Evolutionary conservation across 192 early-diverging fungal species (phyloP).

Genomic region (Diversispora eburnea): DNA sequence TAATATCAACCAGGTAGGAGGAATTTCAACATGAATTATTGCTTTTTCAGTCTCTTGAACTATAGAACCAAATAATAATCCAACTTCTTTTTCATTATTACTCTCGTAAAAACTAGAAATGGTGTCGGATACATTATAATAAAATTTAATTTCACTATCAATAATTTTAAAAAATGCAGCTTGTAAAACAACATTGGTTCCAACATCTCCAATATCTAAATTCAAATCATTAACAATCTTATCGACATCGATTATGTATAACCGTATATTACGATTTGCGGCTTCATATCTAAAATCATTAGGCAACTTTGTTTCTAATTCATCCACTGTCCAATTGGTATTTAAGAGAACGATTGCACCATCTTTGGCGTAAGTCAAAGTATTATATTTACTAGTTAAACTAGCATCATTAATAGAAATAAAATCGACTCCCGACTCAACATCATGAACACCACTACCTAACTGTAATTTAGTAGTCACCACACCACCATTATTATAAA

Average conservation of each 20-base stretch:
- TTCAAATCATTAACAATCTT: constrained; percentile 58
- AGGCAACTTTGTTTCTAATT: constrained; percentile 65
- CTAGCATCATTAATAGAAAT: constrained; percentile 61
- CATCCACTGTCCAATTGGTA: constrained; percentile 62
- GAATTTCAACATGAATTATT: constrained; percentile 35
- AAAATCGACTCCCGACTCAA: constrained; percentile 51
- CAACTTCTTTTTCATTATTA: constrained; percentile 25
- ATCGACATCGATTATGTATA: constrained; percentile 63
- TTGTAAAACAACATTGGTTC: constrained; percentile 57
- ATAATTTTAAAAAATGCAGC: constrained; percentile 45
- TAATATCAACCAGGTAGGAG: constrained; percentile 46
- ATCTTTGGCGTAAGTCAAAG: constrained; percentile 47
- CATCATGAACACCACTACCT: constrained; percentile 38
- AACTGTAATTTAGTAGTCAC: constrained; percentile 59
- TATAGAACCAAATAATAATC: constrained; percentile 9
- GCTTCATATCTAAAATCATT: constrained; percentile 57
- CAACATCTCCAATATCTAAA: constrained; percentile 48
- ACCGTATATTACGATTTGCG: constrained; percentile 45
- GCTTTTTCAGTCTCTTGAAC: constrained; percentile 30
- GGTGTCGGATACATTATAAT: constrained; percentile 8
- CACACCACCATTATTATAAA: constrained; percentile 57
- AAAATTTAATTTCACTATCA: background rate
- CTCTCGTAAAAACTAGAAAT: constrained; percentile 34
- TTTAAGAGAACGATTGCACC: constrained; percentile 62
- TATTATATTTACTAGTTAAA: constrained; percentile 58